A percentile compares a stretch with the other conserved stretches of the same genome.
Evolutionary conservation across 768 basidiomycete genomes (phyloP).

Genomic region (Boletus huronensis): DNA sequence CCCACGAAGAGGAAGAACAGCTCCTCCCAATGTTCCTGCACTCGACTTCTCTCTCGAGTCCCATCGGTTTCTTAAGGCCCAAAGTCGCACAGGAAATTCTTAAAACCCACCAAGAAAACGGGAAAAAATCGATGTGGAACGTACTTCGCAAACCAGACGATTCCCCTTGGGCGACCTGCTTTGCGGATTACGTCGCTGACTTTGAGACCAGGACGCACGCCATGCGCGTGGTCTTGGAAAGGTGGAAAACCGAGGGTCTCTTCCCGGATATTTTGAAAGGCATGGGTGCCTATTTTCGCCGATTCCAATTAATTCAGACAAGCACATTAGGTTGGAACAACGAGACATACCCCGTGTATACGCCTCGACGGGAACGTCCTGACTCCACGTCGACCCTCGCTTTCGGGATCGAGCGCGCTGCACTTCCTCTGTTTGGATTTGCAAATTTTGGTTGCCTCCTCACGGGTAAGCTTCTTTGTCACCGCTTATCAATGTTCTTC

Average conservation of each 20-base stretch:
- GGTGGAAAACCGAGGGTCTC: slow-evolving; percentile 16
- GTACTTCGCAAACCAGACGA: slow-evolving; percentile 13
- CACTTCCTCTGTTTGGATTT: slow-evolving; percentile 43
- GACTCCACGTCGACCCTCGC: slow-evolving; percentile 14
- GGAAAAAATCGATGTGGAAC: slow-evolving; percentile 15
- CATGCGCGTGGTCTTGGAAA: slow-evolving; percentile 8
- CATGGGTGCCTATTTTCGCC: background rate
- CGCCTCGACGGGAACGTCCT: slow-evolving; percentile 9
- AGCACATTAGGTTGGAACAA: slow-evolving; percentile 21
- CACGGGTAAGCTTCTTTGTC: slow-evolving; percentile 28
- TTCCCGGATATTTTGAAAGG: slow-evolving; percentile 24
- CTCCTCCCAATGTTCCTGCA: slow-evolving; percentile 22
- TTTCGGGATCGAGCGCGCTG: slow-evolving; percentile 43
- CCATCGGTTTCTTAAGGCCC: slow-evolving; percentile 21
- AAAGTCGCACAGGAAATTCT: slow-evolving; percentile 13
- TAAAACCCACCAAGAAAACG: slow-evolving; percentile 2
- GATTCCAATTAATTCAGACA: background rate
- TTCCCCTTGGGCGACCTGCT: slow-evolving; percentile 21
- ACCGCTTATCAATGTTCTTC: background rate
- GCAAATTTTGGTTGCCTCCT: slow-evolving; percentile 43
- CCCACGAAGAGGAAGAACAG: slow-evolving; percentile 14
- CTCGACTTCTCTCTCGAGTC: slow-evolving; percentile 7
- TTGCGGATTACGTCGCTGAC: slow-evolving; percentile 17
- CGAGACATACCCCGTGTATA: slow-evolving; percentile 26
- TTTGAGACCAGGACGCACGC: slow-evolving; percentile 13